Base-by-base conservation (phyloP, 2,329 filamentous ascomycete species). In the Cladosporium sphaerospermum region DNA sequence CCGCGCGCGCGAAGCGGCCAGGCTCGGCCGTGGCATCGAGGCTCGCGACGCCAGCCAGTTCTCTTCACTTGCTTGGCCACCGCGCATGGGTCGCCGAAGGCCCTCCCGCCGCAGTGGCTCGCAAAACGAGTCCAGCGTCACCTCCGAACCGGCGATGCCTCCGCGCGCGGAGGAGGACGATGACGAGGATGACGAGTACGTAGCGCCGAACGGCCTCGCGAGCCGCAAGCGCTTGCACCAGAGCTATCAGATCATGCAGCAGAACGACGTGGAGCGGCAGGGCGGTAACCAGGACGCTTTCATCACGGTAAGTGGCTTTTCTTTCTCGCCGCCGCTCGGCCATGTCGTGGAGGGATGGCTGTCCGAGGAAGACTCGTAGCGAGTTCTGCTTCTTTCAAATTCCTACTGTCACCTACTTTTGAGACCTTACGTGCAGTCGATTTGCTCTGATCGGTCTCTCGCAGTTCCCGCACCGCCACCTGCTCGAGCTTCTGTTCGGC, bases 261-360 rank as follows among this genome's bases (percentile, higher is more conserved):
- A 81, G 61, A 86, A 86, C 61, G 81, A 85, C 60, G 75, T 79
- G 56, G 75, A 81, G 53, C 74, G 80, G 33, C 77, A 76, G 57
- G 80, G 78, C 13, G 80, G 80, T 11, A 75, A 78, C 59, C 75
- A 75, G 53, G 80, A 84, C 55, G 77, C 77, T 39, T 78, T 75
- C 56, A 76, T 84, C 46, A 81, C 79, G 57, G 66, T 69, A 56
- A 61, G 66, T 62, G 37, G 36, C 36, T 9, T 47, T 33, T 28
- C 37, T 11, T 45, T 36, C 16, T 32, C n/a, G 6, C 36, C 16
- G 16, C 23, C 23, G 23, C 23, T 28, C 4, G 23, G 23, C 23
- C 23, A 28, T 28, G 23, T 28, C 23, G 23, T 28, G 23, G 23
- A 28, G 7, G 7, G 23, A 28, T 5, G 23, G 23, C 23, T 28